Percentiles rank a stretch among this genome's conserved stretches.
These are phyloP conservation scores for Chloromonas sp. DNA, from an alignment of 163 green algal species.

Conservation along the genomic window DNA sequence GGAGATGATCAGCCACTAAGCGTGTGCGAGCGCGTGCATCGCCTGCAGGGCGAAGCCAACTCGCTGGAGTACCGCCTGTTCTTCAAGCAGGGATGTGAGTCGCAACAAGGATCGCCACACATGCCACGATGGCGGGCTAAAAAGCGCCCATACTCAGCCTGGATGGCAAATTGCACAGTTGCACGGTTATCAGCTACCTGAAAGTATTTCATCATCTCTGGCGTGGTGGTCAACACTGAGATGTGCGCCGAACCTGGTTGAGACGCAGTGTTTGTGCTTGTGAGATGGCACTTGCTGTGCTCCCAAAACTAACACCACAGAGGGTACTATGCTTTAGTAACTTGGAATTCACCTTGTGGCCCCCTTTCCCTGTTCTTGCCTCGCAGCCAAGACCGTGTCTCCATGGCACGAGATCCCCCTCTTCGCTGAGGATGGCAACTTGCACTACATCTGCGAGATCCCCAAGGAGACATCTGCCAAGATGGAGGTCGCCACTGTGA, in stretches of 20 bases:
- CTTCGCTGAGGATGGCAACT: slow-evolving; percentile 69
- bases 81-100: slow-evolving; percentile 67
- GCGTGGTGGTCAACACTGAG: too few species aligned
- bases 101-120: background rate
- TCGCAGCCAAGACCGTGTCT: slow-evolving; percentile 69
- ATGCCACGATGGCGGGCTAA: background rate
- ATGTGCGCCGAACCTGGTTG: too few species aligned
- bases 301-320: background rate
- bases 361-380: background rate
- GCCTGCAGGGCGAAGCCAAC: slow-evolving; percentile 50
- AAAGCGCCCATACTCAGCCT: too few species aligned
- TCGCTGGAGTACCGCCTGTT: slow-evolving; percentile 86
- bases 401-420: slow-evolving; percentile 98
- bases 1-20: background rate
- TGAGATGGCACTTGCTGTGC: background rate
- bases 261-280: background rate
- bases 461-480: slow-evolving; percentile 95
- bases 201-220: too few species aligned
- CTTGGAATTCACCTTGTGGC: background rate
- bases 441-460: slow-evolving; percentile 98
- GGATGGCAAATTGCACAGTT: too few species aligned
- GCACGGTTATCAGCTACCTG: too few species aligned
- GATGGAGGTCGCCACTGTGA: slow-evolving; percentile 95
- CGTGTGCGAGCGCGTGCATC: background rate
- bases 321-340: too few species aligned